Conservation (phyloP, 257 asterid genomes). For the Cordia subcordata region DNA sequence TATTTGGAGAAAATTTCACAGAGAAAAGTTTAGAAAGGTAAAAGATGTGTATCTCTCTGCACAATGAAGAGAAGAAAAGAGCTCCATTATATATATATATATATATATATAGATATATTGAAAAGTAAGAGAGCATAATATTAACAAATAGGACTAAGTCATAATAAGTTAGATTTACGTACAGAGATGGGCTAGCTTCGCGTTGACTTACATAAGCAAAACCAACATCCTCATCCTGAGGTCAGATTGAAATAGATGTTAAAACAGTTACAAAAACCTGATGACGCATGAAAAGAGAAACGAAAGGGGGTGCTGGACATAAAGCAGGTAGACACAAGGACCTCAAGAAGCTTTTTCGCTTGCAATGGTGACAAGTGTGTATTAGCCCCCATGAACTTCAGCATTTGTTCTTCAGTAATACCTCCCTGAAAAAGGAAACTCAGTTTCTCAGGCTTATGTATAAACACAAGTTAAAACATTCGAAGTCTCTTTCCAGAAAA, state of each 20-base stretch:
- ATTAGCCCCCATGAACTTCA: slow-evolving; percentile 90
- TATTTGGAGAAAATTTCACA: no score
- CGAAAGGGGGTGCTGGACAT: background rate
- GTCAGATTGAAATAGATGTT: slow-evolving; percentile 15
- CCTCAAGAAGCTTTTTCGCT: slow-evolving; percentile 84
- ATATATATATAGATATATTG: no score
- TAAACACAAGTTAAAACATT: no score
- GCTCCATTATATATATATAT: no score
- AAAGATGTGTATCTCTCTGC: no score
- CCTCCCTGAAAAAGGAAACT: slow-evolving; percentile 60
- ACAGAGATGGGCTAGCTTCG: slow-evolving; percentile 91
- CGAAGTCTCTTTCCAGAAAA: no score
- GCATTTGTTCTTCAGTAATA: slow-evolving; percentile 97
- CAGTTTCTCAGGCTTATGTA: background rate
- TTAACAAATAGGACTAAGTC: background rate
- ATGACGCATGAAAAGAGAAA: background rate
- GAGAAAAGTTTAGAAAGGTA: no score
- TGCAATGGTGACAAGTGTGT: slow-evolving; percentile 62
- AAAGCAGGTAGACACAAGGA: slow-evolving; percentile 19
- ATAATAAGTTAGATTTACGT: slow-evolving; percentile 31
- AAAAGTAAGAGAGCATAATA: slow-evolving; percentile 1
- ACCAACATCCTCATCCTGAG: slow-evolving; percentile 87
- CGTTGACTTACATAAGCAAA: slow-evolving; percentile 95
- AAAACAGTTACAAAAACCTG: slow-evolving; percentile 4
- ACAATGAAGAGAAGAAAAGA: no score